phyloP scores from a whole-genome alignment of 2,329 filamentous ascomycete species.

The Sclerotinia trifoliorum region DNA sequence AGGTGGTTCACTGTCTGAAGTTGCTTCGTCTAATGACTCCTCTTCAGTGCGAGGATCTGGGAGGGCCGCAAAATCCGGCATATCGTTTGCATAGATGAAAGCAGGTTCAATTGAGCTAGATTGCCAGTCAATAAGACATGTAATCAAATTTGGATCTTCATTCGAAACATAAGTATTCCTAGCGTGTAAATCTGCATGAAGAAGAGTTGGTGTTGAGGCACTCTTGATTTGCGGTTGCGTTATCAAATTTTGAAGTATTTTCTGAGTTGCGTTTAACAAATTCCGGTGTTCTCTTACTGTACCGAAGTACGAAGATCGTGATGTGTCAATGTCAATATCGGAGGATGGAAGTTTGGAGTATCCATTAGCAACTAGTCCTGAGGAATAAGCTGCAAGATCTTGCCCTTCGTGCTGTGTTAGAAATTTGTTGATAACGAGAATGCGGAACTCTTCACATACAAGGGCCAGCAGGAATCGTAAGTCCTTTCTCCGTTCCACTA shows the following conservation, averaged over 20 bases:
- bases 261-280: constrained; percentile 38
- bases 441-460: constrained; percentile 18
- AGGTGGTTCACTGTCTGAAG: background rate
- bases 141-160: constrained; percentile 42
- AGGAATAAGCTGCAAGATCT: background rate
- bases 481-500: constrained; percentile 13
- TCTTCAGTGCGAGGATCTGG: background rate
- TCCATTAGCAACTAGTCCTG: constrained; percentile 17
- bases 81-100: background rate
- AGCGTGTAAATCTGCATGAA: constrained; percentile 45
- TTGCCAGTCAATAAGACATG: constrained; percentile 47
- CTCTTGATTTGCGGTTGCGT: constrained; percentile 35
- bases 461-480: constrained; percentile 23
- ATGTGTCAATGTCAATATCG: constrained; percentile 8
- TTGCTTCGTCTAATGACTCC: background rate
- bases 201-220: constrained; percentile 35
- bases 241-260: constrained; percentile 29
- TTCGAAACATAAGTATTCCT: constrained; percentile 46
- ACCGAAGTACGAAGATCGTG: constrained; percentile 25
- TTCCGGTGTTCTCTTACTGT: constrained; percentile 29
- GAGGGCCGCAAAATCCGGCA: background rate
- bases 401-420: background rate
- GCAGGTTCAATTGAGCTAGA: constrained; percentile 42
- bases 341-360: constrained; percentile 25
- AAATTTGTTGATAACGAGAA: background rate